phyloP scores from a whole-genome alignment of 2,329 filamentous ascomycete genomes.

The Talaromyces sp. region DNA sequence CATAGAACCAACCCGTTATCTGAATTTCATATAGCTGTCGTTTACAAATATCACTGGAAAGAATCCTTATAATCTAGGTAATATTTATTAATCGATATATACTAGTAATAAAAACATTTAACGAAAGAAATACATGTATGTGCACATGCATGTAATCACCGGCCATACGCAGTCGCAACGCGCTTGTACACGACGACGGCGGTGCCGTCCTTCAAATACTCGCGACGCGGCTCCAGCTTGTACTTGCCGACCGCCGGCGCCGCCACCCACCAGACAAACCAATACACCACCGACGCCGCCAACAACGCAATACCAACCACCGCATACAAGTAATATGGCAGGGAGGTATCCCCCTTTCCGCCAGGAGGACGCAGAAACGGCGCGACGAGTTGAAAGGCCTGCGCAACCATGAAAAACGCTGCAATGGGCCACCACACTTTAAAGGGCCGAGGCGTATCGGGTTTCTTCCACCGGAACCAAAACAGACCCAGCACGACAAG shows the following conservation, averaged over 20 bases:
- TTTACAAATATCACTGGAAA: not conserved
- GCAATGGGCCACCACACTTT: slow-evolving; percentile 13
- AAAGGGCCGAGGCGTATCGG: slow-evolving; percentile 7
- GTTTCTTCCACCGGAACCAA: slow-evolving; percentile 35
- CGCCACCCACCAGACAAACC: slow-evolving; percentile 33
- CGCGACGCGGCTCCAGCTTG: slow-evolving; percentile 14
- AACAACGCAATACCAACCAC: slow-evolving; percentile 46
- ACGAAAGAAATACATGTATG: too few species aligned
- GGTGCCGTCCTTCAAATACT: slow-evolving; percentile 17
- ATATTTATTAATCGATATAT: not conserved
- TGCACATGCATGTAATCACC: not conserved
- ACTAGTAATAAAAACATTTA: not conserved
- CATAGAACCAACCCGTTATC: too few species aligned
- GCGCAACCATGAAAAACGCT: slow-evolving; percentile 54
- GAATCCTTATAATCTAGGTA: not conserved
- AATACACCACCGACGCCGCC: slow-evolving; percentile 43
- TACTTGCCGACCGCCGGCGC: slow-evolving; percentile 16
- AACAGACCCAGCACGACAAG: slow-evolving; percentile 49
- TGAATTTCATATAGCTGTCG: too few species aligned
- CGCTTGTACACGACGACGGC: slow-evolving; percentile 18
- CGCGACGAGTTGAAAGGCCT: slow-evolving; percentile 57
- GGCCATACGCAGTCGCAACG: not conserved
- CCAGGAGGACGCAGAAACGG: slow-evolving; percentile 49
- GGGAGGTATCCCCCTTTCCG: slow-evolving; percentile 42
- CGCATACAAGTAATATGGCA: slow-evolving; percentile 48